Evolutionary conservation across 2,329 filamentous ascomycete genomes (phyloP), one percentile per base, ranked within the genome.

Genomic region (Fusarium ramigenum): DNA sequence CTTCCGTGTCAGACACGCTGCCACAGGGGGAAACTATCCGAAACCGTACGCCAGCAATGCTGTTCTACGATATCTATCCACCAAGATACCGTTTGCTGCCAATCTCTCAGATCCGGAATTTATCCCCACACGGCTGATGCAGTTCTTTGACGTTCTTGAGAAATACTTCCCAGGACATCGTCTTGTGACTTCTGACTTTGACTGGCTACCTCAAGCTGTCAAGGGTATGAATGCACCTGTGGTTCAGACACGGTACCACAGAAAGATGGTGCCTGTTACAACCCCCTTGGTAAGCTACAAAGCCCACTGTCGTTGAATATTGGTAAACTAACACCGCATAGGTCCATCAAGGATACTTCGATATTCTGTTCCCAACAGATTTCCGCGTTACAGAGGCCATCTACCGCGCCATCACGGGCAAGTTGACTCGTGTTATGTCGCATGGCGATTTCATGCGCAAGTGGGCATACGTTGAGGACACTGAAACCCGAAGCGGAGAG

Each of bases 261-360:
- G 96, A 75, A 89, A 91, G 70, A 98, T 94, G 76, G 94, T 99
- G 61, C 93, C 95, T 44, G 96, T 99, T 19, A 88, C 91, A 9
- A 99, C 96, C 9, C 95, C 96, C 60, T 88, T 97, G 81, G 96
- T 97, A 86, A 83, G 92, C 84, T 50, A 42, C 11, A n/a, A 28
- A n/a, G 23, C 23, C 50, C 36, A 28, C 15, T 39, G 15, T n/a
- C 21, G 11, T 40, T 18, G 23, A 18, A 40, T n/a, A 16, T 53
- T 21, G 18, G 5, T 18, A 49, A 19, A 61, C 67, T 75, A 49
- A 78, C 52, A 30, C 18, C 44, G 7, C 25, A 2, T 18, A 97
- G 94, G 94, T 98, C 53, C 95, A 98, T 81, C 97, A 99, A 85
- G 97, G 96, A 50, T 98, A 97, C 83, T 99, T 99, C 80, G 97